Base-by-base conservation (phyloP, 129 eudicot species). In the Tanacetum coccineum region DNA sequence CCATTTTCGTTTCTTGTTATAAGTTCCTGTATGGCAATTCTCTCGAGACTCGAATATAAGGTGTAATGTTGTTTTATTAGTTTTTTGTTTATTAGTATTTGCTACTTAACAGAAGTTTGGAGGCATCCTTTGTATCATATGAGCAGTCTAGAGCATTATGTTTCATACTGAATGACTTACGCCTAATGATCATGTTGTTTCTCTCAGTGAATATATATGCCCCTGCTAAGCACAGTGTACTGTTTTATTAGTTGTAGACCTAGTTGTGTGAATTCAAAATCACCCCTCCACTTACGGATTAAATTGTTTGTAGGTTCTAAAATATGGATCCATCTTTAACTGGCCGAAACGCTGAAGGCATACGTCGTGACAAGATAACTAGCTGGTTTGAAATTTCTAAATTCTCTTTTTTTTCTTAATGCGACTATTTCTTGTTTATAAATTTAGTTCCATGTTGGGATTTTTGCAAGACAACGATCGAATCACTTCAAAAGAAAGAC, bases 311-410 rank as follows among this genome's bases (percentile, higher is more conserved):
- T 42, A 92, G 98, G 87, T 92, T 85, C 71, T 68, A 66, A 49
- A 81, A 71, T 11, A 85, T 88, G 96, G 98, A 88, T 74, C 92
- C 98, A 57, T 86, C 91, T 30, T 51, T 84, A 32, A 92, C 91
- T 64, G 98, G 98, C 12, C 85, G 85, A 65, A 80, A 72, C 60
- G 98, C 98, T 47, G 96, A 84, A 72, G 81, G 95, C 19, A 70
- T 88, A 50, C 91, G 86, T 30, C 91, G 98, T 55, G 80, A 88
- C 71, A 92, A 86, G 78, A 77, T 39, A 75, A 88, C 93, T 47
- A 90, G 95, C 81, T 13, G 1, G 82, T 61, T 61, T 57, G 36
- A 63, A 57, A 30, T 55, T 70, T 2, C 40, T 51, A 8, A 28
- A n/a, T 15, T 8, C 13, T 20, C 18, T 6, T 1, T 73, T 63